These are phyloP conservation scores for Artemisia annua DNA, from an alignment of 129 eudicot genomes.

Conservation along the genomic window DNA sequence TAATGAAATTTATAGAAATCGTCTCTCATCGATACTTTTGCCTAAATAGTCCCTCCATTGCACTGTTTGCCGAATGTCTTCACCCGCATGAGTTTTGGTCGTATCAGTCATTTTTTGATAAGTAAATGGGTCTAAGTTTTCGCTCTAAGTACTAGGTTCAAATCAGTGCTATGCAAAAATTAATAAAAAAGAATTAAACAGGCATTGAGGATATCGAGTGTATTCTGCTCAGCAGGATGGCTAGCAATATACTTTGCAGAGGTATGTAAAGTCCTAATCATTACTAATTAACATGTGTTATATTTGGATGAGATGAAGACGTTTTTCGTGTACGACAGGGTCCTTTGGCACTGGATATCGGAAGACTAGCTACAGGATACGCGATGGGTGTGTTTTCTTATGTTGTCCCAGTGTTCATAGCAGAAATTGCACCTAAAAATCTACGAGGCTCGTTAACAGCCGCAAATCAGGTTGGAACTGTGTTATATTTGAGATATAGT, in stretches of 20 bases:
- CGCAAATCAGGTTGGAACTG: slow-evolving; percentile 60
- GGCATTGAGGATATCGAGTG: slow-evolving; percentile 78
- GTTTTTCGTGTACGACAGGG: slow-evolving; percentile 41
- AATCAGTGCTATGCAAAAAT: neutral
- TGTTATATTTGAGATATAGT: neutral
- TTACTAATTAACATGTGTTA: neutral
- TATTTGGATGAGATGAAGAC: slow-evolving; percentile 1
- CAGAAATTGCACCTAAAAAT: slow-evolving; percentile 86
- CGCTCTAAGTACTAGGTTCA: slow-evolving; percentile 10
- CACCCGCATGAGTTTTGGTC: too few species aligned
- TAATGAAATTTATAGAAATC: too few species aligned
- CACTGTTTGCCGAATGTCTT: too few species aligned
- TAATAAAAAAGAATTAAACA: slow-evolving; percentile 34
- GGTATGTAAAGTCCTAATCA: slow-evolving; percentile 37
- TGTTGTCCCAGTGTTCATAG: slow-evolving; percentile 92
- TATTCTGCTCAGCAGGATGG: slow-evolving; percentile 81
- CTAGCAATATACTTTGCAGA: slow-evolving; percentile 77
- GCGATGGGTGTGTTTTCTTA: slow-evolving; percentile 95
- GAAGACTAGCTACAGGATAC: slow-evolving; percentile 92
- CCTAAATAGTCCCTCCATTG: too few species aligned
- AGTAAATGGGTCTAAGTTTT: too few species aligned
- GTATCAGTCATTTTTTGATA: too few species aligned
- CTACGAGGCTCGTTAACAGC: slow-evolving; percentile 91
- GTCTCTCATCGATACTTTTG: too few species aligned
- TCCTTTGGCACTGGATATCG: slow-evolving; percentile 51